Base-by-base conservation (phyloP, 2,329 filamentous ascomycete genomes). In the Colletotrichum musicola region DNA sequence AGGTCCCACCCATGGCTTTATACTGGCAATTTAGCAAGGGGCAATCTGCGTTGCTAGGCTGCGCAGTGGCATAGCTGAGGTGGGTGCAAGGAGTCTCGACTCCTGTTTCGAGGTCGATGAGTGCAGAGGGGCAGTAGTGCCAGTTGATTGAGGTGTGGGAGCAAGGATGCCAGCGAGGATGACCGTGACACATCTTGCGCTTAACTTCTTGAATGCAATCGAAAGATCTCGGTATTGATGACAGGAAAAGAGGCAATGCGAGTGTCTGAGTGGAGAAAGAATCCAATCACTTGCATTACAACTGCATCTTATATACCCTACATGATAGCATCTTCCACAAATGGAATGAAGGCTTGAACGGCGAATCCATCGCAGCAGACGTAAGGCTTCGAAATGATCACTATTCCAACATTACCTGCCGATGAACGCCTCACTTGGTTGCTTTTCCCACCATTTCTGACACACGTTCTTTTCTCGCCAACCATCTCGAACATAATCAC, bases 111-210 rank as follows among this genome's bases (percentile, higher is more conserved):
- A 85, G 75, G 74, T 88, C 84, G 66, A 87, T 83, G 68, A 79
- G 73, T 58, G 81, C 82, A 58, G 80, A 78, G 20, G 85, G 83
- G 72, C 86, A 88, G 76, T 87, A 87, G 73, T 85, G 80, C 84
- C 85, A 88, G 69, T 82, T 83, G 71, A 87, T 81, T 54, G 85
- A 87, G n/a, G 83, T 84, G 75, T 88, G 86, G 25, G 81, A 80
- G 74, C 86, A 88, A 14, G 83, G 78, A 71, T 88, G 86, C 70
- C 79, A 78, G 58, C 84, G 82, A 63, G 86, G 86, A 71, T 86
- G 85, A 59, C 84, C 85, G 79, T 85, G 81, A 72, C 86, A 88
- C 86, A 88, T 88, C 25, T 74, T 78, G 74, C 49, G 10, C 3
- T 42, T 42, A n/a, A n/a, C 2, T 14, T 42, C 40, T 42, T 10